Evolutionary conservation across 2,329 filamentous ascomycete species (phyloP), one percentile per base, ranked within the genome.

Genomic region (Dothiorella sarmentorum): DNA sequence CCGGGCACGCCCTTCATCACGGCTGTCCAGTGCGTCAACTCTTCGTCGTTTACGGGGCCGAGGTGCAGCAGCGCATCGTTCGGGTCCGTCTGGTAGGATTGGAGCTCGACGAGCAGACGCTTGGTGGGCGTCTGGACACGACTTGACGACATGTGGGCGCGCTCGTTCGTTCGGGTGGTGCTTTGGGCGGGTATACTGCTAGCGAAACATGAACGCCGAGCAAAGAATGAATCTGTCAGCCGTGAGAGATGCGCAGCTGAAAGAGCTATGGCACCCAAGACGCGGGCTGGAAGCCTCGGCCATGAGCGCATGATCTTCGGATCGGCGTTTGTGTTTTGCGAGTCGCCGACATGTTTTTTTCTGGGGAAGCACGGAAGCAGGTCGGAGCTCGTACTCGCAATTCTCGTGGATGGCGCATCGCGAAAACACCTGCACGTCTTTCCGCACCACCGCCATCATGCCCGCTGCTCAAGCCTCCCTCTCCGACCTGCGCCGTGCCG

Each of bases 401-500:
- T 49, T 57, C 27, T 53, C 56, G 43, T 24, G 35, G 26, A 38
- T n/a, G 10, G 40, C 3, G 40, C 40, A 43, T 45, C 7, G 22
- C 43, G 43, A 47, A 24, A 29, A 24, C 29, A 47, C n/a, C 53
- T 24, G 15, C 49, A 38, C 20, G 9, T 33, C 26, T 43, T n/a
- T n/a, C n/a, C 38, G 38, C 24, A 43, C 38, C 6, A 29, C 33
- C 22, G 20, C 26, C 37, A 24, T 22, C 18, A 62, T 58, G 53
- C 22, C 62, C 13, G 66, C 67, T 24, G 68, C 69, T 10, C 63
- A 68, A 63, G 68, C 70, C 29, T 62, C 65, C 47, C 63, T 72
- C 47, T 66, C 73, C 35, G 71, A 75, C 60, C 80, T 95, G 2
- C 80, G 84, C 61, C 87, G 86, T 62, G 83, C 89, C 24, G 90